Evolutionary conservation across 2,329 filamentous ascomycete species (phyloP).

Genomic region (Diaporthe citri): DNA sequence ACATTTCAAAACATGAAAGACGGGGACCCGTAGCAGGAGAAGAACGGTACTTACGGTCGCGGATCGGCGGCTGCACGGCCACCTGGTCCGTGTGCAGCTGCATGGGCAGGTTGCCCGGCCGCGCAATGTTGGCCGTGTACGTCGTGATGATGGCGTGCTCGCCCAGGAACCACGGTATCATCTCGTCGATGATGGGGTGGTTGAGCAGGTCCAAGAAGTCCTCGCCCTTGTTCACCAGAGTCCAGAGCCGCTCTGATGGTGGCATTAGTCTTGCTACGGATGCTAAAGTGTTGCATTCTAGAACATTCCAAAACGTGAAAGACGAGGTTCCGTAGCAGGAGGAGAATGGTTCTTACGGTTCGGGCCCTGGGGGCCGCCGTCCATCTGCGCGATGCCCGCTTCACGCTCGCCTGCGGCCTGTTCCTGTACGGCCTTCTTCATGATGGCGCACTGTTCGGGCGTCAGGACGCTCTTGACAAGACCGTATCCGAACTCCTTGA

Average conservation of each 20-base stretch:
- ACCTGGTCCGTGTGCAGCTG: slow-evolving; percentile 48
- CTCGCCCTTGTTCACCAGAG: slow-evolving; percentile 44
- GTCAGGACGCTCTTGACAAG: slow-evolving; percentile 46
- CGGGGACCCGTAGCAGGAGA: no score
- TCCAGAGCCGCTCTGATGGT: slow-evolving; percentile 40
- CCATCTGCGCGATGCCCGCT: slow-evolving; percentile 43
- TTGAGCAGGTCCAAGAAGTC: slow-evolving; percentile 48
- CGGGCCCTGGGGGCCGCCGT: slow-evolving; percentile 41
- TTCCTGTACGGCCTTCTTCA: slow-evolving; percentile 44
- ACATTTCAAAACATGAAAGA: no score
- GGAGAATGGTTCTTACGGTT: slow-evolving; percentile 32
- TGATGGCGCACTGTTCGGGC: slow-evolving; percentile 43
- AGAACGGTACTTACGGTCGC: slow-evolving; percentile 36
- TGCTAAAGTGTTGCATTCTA: no score
- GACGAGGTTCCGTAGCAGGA: no score
- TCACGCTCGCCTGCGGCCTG: slow-evolving; percentile 46
- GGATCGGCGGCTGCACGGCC: slow-evolving; percentile 45
- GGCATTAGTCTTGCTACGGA: no score
- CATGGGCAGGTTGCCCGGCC: slow-evolving; percentile 46
- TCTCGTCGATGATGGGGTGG: slow-evolving; percentile 46
- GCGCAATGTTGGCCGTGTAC: slow-evolving; percentile 49
- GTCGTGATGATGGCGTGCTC: slow-evolving; percentile 47
- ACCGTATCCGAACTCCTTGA: slow-evolving; percentile 47
- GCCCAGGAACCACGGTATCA: slow-evolving; percentile 47
- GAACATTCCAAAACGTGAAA: no score